Percentiles rank a stretch among this genome's conserved stretches.
Conservation (phyloP, 345 rosid species). For the Gossypium turneri region DNA sequence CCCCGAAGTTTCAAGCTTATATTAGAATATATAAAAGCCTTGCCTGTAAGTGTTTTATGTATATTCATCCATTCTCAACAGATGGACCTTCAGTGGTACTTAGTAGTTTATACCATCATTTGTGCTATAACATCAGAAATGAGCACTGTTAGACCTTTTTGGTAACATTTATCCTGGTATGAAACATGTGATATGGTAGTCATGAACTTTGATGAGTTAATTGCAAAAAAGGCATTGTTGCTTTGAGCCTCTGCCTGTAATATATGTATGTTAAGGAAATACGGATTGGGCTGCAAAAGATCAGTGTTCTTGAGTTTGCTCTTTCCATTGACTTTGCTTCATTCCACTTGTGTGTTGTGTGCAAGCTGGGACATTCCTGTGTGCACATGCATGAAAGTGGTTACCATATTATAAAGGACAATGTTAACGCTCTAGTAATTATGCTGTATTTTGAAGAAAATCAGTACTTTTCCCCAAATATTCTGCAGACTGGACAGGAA, state of each 20-base stretch:
- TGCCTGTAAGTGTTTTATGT: conserved; percentile 59
- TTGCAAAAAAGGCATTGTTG: not conserved
- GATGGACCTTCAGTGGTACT: not conserved
- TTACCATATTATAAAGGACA: not conserved
- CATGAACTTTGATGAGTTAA: not conserved
- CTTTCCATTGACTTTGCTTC: not conserved
- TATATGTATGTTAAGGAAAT: not conserved
- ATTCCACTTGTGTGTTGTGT: not conserved
- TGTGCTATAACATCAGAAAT: not conserved
- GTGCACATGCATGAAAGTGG: not conserved
- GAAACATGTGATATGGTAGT: not conserved
- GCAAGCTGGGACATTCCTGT: not conserved
- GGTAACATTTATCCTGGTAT: not conserved
- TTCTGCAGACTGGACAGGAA: conserved; percentile 88
- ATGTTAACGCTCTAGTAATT: not conserved
- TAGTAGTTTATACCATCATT: not conserved
- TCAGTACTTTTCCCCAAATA: not conserved
- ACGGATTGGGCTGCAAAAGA: not conserved
- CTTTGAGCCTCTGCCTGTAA: not conserved
- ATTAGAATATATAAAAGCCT: conserved; percentile 81
- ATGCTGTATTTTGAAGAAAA: not conserved
- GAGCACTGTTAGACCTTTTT: not conserved
- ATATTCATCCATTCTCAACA: not conserved
- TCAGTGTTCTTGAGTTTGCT: not conserved
- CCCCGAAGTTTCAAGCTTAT: conserved; percentile 79